These are phyloP conservation scores for Rubia balearica DNA, from an alignment of 305 asterid species.

Conservation along the genomic window DNA sequence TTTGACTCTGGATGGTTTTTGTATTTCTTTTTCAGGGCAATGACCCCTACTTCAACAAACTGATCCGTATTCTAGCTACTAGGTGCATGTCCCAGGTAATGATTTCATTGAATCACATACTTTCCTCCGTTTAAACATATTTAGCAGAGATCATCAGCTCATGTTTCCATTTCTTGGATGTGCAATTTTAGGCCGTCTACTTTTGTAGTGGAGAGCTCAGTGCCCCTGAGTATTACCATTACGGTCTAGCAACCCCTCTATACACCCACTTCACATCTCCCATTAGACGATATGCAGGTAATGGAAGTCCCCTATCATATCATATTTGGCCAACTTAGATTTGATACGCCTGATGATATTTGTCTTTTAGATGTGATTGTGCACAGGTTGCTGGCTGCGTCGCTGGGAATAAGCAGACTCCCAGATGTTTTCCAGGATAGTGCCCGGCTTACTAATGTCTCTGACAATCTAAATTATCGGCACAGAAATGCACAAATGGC, in stretches of 20 bases:
- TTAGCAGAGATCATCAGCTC: constrained; percentile 15
- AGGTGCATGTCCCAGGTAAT: constrained; percentile 99
- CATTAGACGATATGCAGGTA: constrained; percentile 96
- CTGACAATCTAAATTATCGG: constrained; percentile 93
- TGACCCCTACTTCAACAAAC: constrained; percentile 94
- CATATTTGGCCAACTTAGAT: not conserved
- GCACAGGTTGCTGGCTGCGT: constrained; percentile 93
- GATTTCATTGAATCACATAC: constrained; percentile 13
- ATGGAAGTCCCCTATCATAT: not conserved
- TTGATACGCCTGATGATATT: not conserved
- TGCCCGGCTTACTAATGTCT: constrained; percentile 61
- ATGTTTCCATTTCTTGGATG: constrained; percentile 8
- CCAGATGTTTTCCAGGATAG: constrained; percentile 76
- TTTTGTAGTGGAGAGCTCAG: constrained; percentile 95
- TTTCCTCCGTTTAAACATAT: not conserved
- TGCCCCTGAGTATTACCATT: constrained; percentile 81
- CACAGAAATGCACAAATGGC: constrained; percentile 99
- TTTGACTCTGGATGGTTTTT: not conserved
- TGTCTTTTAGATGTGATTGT: constrained; percentile 71
- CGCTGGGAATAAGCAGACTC: constrained; percentile 82
- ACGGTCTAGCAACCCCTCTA: constrained; percentile 89
- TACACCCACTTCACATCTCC: constrained; percentile 99
- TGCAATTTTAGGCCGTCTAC: constrained; percentile 77
- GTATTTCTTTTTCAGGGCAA: constrained; percentile 43
- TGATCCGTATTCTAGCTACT: constrained; percentile 92